Base-by-base conservation (phyloP, 257 asterid genomes). In the Eucommia ulmoides region DNA sequence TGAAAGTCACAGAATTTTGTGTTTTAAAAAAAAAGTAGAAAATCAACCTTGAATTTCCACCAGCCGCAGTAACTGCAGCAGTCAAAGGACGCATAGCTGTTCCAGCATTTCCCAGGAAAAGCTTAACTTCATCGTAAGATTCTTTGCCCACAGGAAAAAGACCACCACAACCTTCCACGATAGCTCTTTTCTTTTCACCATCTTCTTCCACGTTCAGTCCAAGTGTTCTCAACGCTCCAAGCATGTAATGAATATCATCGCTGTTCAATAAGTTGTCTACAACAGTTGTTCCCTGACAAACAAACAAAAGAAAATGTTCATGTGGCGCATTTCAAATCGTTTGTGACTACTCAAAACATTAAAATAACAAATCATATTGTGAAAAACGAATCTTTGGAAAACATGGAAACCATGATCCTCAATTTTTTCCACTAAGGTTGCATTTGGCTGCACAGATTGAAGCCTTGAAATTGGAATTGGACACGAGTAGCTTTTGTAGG, bases 81-180 rank as follows among this genome's bases (percentile, higher is more conserved):
- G 96, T 86, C 82, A 85, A 65, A 23, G 96, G 96, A 42, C 98
- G 93, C 96, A 89, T 89, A 8, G 96, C 98, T 21, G 98, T 89
- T 65, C 98, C 98, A n/a, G 98, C 98, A 76, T 89, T 89, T 66
- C 98, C 98, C 41, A 89, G 75, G 84, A 89, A 89, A 44, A 89
- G 96, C 54, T 82, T 85, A 53, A 89, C 70, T 68, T 89, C 98
- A 22, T 76, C 88, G 17, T 65, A 67, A 45, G 94, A 64, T 24
- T 80, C 91, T 63, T 74, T 76, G 41, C 92, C 75, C 7, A 71
- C 92, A 11, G 98, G 98, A 64, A 89, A 89, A 25, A 62, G 64
- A 61, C 96, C 98, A 44, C 84, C 93, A 50, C 78, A 73, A 56
- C 96, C 98, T 64, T 79, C 92, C 46, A 89, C 96, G 26, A 72